Evolutionary conservation across 345 rosid genomes (phyloP).

Genomic region (Corchorus capsularis): DNA sequence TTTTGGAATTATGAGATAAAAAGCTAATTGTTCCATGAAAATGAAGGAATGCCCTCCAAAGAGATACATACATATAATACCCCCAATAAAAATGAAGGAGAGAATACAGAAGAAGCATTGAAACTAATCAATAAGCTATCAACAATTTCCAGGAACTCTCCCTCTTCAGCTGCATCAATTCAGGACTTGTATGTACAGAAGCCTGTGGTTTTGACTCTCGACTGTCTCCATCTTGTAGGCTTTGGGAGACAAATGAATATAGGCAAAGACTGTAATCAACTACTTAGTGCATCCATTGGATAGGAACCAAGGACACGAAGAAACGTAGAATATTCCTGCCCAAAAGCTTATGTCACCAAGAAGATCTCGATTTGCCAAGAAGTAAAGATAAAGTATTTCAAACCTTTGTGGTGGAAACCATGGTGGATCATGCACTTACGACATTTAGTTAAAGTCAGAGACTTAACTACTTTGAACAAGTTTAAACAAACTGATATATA

Average conservation of each 20-base stretch:
- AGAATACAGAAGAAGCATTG: background rate
- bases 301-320: slow-evolving; percentile 87
- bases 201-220: background rate
- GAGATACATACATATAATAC: too few species aligned
- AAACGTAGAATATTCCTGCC: slow-evolving; percentile 77
- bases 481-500: background rate
- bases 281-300: slow-evolving; percentile 43
- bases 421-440: background rate
- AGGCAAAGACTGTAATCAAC: background rate
- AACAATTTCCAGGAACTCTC: background rate
- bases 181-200: background rate
- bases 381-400: background rate
- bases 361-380: background rate
- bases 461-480: background rate
- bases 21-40: background rate
- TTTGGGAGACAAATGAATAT: background rate
- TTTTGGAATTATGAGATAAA: too few species aligned
- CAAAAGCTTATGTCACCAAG: background rate
- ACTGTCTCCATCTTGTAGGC: background rate
- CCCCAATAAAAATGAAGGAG: background rate
- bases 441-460: background rate
- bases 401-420: background rate
- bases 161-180: slow-evolving; percentile 5
- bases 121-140: background rate
- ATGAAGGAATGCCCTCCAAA: background rate